Evolutionary conservation across 2,329 filamentous ascomycete species (phyloP), one percentile per base, ranked within the genome.

Genomic region (Alternaria sp.): DNA sequence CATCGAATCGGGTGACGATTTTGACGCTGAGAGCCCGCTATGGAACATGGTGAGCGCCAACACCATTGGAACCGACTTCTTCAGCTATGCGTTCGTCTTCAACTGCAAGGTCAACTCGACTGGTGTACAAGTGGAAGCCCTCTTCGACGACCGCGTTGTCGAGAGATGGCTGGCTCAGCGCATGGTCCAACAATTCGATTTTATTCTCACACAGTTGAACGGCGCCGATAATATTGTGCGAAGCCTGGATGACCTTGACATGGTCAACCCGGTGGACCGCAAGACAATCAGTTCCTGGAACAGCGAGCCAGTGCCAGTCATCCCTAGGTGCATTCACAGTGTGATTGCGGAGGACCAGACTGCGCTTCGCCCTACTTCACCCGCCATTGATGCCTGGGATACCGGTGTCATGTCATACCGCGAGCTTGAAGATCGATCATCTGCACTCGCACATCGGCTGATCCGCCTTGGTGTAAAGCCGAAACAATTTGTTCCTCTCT

Each of bases 61-160:
- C 5, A 73, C 70, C 4, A 66, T 75, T 48, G 74, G 73, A 14
- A 75, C 74, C 1, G 74, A 75, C 54, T 78, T 77, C 54, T 76
- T 76, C 66, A 77, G 74, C 41, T 77, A 77, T 53, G 73, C 74
- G 1, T 69, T 78, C 32, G 70, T 73, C 26, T 73, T 77, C 64
- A 74, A 71, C 14, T 75, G 71, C 55, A 72, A 72, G 20, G 69
- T 75, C 16, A 54, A 62, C 11, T 46, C 63, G 24, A 48, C 59
- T 11, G 55, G 59, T 30, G 57, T 78, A 7, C 58, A 67, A 16
- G 61, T 77, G 8, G 72, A 77, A 63, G 69, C 69, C 20, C 66
- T 76, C 32, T 75, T 74, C 38, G 74, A 77, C 36, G 54, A 57
- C 34, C 59, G 71, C 14, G 67, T 76, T 30, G 69, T 77, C 8